Conservation (phyloP, 2,329 filamentous ascomycete species). For the Talaromyces rugulosus region DNA sequence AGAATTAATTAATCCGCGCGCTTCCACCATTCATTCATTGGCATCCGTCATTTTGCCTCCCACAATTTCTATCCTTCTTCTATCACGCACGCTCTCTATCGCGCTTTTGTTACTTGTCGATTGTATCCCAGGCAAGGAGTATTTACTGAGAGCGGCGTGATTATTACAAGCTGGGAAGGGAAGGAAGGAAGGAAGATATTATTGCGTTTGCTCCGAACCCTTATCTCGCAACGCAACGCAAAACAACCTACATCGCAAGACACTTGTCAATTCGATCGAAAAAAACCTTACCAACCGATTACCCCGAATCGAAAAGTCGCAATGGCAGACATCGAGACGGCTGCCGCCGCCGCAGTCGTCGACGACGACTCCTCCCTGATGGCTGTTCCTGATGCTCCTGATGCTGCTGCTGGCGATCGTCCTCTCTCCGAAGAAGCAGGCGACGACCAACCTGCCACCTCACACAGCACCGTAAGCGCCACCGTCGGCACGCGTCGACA, state of each 20-base stretch:
- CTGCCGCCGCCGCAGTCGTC: slow-evolving; percentile 32
- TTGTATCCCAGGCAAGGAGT: neutral
- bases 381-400: neutral
- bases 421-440: slow-evolving; percentile 31
- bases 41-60: neutral
- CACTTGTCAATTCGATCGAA: neutral
- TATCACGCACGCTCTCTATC: neutral
- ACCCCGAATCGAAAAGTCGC: neutral
- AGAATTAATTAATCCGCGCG: neutral
- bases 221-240: neutral
- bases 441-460: slow-evolving; percentile 28
- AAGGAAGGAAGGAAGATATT: neutral
- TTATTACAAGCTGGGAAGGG: neutral
- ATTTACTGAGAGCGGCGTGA: neutral
- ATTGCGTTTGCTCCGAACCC: neutral
- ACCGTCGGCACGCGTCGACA: slow-evolving; percentile 54
- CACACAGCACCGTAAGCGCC: slow-evolving; percentile 34
- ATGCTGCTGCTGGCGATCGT: neutral
- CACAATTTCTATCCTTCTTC: neutral
- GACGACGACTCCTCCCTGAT: neutral
- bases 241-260: neutral
- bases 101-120: neutral
- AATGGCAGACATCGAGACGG: slow-evolving; percentile 33
- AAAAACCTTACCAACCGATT: neutral
- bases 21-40: neutral